A percentile compares a stretch with the other conserved stretches of the same genome.
Evolutionary conservation across 495 filamentous ascomycete species (phyloP).

Genomic region (Hyaloscypha bicolor): DNA sequence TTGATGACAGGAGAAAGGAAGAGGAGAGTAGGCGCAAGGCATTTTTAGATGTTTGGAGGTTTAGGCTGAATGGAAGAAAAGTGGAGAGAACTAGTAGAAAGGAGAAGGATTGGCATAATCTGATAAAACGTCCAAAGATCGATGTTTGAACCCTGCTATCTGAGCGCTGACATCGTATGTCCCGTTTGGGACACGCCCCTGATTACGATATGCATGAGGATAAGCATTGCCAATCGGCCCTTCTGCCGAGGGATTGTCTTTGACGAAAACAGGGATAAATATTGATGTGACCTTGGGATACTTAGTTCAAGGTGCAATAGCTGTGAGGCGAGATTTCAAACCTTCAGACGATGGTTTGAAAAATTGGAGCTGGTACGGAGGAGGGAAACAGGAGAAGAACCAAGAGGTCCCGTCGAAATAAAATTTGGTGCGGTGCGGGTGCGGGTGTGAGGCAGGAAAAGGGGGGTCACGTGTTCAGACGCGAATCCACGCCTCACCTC

Average conservation of each 20-base stretch:
- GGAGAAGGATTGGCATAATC: background rate
- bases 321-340: too few relatives aligned
- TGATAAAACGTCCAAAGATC: background rate
- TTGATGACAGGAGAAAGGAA: background rate
- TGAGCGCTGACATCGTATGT: background rate
- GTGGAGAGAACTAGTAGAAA: background rate
- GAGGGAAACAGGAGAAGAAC: too few relatives aligned
- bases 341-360: too few relatives aligned
- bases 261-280: too few relatives aligned
- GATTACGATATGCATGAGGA: background rate
- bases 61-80: background rate
- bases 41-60: background rate
- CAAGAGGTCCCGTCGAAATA: too few relatives aligned
- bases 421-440: too few relatives aligned
- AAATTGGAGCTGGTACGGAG: too few relatives aligned
- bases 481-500: too few relatives aligned
- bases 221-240: background rate
- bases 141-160: background rate
- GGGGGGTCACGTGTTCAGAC: too few relatives aligned
- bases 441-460: too few relatives aligned
- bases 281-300: background rate
- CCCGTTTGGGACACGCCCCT: background rate
- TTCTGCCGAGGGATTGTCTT: background rate
- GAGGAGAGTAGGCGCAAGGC: background rate
- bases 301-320: too few relatives aligned